Base-by-base conservation (phyloP, 352 stramenopile genomes). In the Plasmopara muralis region DNA sequence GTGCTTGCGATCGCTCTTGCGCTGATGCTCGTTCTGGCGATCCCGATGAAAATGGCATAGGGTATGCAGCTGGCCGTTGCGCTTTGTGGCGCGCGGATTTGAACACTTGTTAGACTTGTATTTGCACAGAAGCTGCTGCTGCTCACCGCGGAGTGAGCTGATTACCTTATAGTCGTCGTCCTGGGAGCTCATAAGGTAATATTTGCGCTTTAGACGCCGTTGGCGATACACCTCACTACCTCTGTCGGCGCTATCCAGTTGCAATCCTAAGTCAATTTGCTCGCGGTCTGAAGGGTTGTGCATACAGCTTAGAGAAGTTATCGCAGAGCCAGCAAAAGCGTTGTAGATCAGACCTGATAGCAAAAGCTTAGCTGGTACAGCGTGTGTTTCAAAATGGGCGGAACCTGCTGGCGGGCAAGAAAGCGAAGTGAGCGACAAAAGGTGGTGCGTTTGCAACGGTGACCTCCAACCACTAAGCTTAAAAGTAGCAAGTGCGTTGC, bases 81-180 rank as follows among this genome's bases (percentile, higher is more conserved):
- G 78, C 67, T 93, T 93, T 47, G 78, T 84, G 33, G 81, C 83
- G 48, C 83, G 78, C 35, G 74, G 77, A 60, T 94, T 89, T 9
- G 65, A 71, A 65, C 83, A 93, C 66, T 89, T 89, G 62, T 78
- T 74, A 13, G 80, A 91, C 68, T 91, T 91, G 75, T 93, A 93
- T 59, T 88, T 89, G 68, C 83, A 93, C 14, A 84, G 65, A 37
- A 86, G 64, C 42, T 68, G 62, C 62, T 68, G 59, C 55, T 72
- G 59, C 40, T 66, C 64, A 33, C 54, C 54, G 43, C 60, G 57
- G 28, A 66, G 58, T 5, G 74, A 63, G 46, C 67, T 77, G 40
- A 76, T 57, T n/a, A 74, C 66, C 9, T 61, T 71, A 30, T 62
- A 60, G 43, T 33, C 50, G 53, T 25, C 59, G 46, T 68, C 62